Conservation (phyloP, 2,329 filamentous ascomycete genomes). For the Fusarium sp. region DNA sequence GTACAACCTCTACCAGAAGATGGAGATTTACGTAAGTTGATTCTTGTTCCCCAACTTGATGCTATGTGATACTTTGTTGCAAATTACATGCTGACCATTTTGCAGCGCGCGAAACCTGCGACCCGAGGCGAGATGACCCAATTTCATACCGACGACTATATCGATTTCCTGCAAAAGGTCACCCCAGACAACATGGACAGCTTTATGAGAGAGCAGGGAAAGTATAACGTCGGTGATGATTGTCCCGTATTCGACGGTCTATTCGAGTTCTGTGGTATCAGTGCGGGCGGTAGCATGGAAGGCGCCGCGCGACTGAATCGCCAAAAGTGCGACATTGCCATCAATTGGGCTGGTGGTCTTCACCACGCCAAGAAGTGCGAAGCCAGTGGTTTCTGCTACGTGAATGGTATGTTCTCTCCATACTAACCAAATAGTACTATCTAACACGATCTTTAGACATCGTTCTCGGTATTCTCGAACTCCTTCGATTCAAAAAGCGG, state of each 20-base stretch:
- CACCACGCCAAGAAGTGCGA: constrained; percentile 98
- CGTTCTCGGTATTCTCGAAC: constrained; percentile 92
- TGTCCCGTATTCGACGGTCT: constrained; percentile 98
- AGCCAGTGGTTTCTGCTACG: constrained; percentile 97
- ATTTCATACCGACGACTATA: constrained; percentile 95
- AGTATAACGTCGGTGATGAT: constrained; percentile 96
- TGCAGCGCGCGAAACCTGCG: constrained; percentile 84
- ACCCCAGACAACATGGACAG: constrained; percentile 99
- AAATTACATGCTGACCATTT: constrained; percentile 49
- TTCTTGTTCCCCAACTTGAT: neutral
- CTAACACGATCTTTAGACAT: constrained; percentile 74
- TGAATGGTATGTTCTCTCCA: constrained; percentile 78
- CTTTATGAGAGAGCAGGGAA: constrained; percentile 89
- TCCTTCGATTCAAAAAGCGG: constrained; percentile 89
- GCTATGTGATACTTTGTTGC: neutral
- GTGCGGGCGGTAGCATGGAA: constrained; percentile 93
- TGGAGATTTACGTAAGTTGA: constrained; percentile 89
- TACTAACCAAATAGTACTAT: neutral
- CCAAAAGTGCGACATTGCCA: constrained; percentile 93
- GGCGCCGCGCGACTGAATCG: constrained; percentile 91
- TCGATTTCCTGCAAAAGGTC: constrained; percentile 93
- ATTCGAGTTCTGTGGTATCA: constrained; percentile 96
- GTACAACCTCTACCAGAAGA: constrained; percentile 94
- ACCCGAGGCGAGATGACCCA: constrained; percentile 90
- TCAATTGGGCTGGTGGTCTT: constrained; percentile 97